A percentile compares a stretch with the other conserved stretches of the same genome.
Evolutionary conservation across 495 filamentous ascomycete genomes (phyloP).

Genomic region (Xylaria bambusicola): DNA sequence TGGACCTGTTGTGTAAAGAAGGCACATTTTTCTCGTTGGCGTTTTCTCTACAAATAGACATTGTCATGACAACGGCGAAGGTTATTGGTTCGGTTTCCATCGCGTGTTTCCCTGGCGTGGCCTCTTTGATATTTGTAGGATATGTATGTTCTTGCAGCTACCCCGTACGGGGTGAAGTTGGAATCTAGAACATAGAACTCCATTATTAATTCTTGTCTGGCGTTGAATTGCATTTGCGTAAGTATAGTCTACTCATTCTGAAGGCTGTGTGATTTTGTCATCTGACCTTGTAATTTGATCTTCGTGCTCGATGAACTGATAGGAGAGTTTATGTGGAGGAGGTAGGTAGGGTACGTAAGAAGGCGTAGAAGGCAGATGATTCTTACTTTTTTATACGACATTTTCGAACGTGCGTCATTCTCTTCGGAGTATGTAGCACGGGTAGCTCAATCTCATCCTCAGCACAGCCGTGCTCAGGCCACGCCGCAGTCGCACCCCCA

Average conservation of each 20-base stretch:
- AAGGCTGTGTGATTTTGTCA: no score
- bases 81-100: not conserved
- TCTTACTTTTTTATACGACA: no score
- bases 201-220: not conserved
- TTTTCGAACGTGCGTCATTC: no score
- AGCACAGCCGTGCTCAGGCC: no score
- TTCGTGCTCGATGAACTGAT: no score
- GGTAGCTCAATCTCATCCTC: no score
- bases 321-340: no score
- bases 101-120: slow-evolving; percentile 11
- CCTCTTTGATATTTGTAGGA: slow-evolving; percentile 21
- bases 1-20: not conserved
- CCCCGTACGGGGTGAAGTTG: not conserved
- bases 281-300: no score
- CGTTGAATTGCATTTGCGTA: not conserved
- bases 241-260: not conserved
- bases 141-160: slow-evolving; percentile 17
- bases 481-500: no score
- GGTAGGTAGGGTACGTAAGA: no score
- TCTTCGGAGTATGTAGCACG: no score
- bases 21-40: not conserved
- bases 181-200: slow-evolving; percentile 4
- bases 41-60: slow-evolving; percentile 18
- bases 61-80: not conserved
- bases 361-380: no score